Evolutionary conservation across 1,284 basidiomycete species (phyloP).

Genomic region (Bondarzewia mesenterica): DNA sequence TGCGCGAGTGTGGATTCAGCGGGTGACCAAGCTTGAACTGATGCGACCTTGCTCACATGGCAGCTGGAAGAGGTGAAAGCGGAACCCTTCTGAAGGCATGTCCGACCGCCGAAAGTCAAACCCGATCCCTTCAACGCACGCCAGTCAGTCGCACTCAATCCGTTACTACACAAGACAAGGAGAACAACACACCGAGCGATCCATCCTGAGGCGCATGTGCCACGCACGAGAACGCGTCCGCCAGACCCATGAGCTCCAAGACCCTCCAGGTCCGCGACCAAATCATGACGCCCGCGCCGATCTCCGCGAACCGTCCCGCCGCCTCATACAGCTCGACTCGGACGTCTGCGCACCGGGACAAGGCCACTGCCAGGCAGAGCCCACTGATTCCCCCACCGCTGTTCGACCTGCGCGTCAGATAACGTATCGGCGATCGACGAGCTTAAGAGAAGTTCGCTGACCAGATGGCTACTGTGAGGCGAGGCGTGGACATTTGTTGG

Average conservation of each 20-base stretch:
- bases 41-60: conserved; percentile 20
- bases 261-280: conserved; percentile 31
- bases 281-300: conserved; percentile 37
- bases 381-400: conserved; percentile 38
- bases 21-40: neutral
- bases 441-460: neutral
- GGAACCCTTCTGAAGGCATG: conserved; percentile 22
- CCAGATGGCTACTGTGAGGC: conserved; percentile 3
- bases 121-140: conserved; percentile 20
- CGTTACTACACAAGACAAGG: neutral
- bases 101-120: conserved; percentile 32
- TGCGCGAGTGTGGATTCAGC: too few relatives aligned
- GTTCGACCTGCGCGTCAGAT: neutral
- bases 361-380: conserved; percentile 30
- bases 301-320: conserved; percentile 33
- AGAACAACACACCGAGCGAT: conserved; percentile 13
- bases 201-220: conserved; percentile 30
- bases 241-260: conserved; percentile 29
- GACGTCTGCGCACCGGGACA: conserved; percentile 26
- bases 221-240: conserved; percentile 25
- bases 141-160: neutral
- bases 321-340: conserved; percentile 35
- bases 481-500: neutral
- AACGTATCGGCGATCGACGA: neutral
- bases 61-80: conserved; percentile 26